Evolutionary conservation across 2,329 filamentous ascomycete genomes (phyloP).

Genomic region (Scopulariopsis brevicaulis): DNA sequence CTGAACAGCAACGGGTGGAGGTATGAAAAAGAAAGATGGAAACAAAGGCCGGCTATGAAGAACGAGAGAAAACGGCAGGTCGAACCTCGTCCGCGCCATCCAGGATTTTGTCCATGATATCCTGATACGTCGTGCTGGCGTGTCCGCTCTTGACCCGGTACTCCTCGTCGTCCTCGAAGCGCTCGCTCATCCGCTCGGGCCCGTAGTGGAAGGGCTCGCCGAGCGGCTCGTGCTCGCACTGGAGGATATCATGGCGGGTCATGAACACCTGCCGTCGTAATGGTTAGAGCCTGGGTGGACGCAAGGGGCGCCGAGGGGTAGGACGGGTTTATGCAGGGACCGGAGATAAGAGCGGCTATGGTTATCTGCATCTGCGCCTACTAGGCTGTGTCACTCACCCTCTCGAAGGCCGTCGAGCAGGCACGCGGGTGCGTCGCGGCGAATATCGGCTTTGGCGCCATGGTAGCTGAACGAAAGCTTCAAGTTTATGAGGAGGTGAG

Average conservation of each 20-base stretch:
- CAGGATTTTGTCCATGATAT: constrained; percentile 67
- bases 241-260: constrained; percentile 72
- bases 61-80: background rate
- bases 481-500: background rate
- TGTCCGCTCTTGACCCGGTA: constrained; percentile 53
- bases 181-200: constrained; percentile 70
- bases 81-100: constrained; percentile 62
- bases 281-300: background rate
- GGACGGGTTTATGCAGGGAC: background rate
- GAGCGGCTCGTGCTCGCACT: constrained; percentile 90
- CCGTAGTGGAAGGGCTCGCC: constrained; percentile 95
- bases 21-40: background rate
- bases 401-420: constrained; percentile 94
- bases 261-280: constrained; percentile 67
- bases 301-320: background rate
- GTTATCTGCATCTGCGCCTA: background rate
- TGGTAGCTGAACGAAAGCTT: constrained; percentile 23
- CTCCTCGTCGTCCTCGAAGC: constrained; percentile 60
- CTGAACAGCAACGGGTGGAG: background rate
- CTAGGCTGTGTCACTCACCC: constrained; percentile 42
- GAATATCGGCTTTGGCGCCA: constrained; percentile 68
- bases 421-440: constrained; percentile 88
- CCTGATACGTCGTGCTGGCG: constrained; percentile 57
- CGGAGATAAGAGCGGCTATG: background rate
- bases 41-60: background rate